Base-by-base conservation (phyloP, 2,329 filamentous ascomycete species). In the Cladosporium oxysporum region DNA sequence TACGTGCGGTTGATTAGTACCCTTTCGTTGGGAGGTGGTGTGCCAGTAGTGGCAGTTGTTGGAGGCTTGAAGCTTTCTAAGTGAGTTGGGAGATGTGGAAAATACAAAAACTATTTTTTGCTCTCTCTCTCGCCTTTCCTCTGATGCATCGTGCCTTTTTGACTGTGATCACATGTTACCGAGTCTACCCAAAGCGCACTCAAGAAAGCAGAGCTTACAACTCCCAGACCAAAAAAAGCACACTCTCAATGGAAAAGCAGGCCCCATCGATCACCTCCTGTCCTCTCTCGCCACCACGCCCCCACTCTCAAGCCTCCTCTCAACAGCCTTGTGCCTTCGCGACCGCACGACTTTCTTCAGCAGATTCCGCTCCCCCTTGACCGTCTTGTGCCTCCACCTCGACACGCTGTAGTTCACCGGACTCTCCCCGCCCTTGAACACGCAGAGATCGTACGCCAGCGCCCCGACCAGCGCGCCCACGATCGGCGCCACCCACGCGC, bases 371-470 rank as follows among this genome's bases (percentile, higher is more conserved):
- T 69, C 66, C 41, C 69, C 65, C 63, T 70, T 71, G 50, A 71
- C 59, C 14, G 63, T 59, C 28, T 73, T 67, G 29, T 66, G 65
- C 63, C 68, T 68, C 71, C 73, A 74, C n/a, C 69, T 66, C 41
- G 67, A 64, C 3, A 80, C 68, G 12, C 69, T 80, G 70, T 84
- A 84, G 68, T 84, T 85, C n/a, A 85, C 79, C 0, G 82, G 83
- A 62, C 78, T 81, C 70, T 85, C 83, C 0, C 81, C 82, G 11
- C 74, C 74, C 10, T 81, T 81, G 71, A 84, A 85, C 60, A 85
- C 81, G 50, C 80, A 78, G 26, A 78, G 74, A 72, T 84, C 83
- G 69, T 85, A 85, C 35, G 84, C 65, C 47, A 83, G 77, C 0
- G 71, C 81, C 0, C 83, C 82, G 11, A 79, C 69, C 3, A 84